These are phyloP conservation scores for Fusarium avenaceum DNA, from an alignment of 2,329 filamentous ascomycete species.

Conservation along the genomic window DNA sequence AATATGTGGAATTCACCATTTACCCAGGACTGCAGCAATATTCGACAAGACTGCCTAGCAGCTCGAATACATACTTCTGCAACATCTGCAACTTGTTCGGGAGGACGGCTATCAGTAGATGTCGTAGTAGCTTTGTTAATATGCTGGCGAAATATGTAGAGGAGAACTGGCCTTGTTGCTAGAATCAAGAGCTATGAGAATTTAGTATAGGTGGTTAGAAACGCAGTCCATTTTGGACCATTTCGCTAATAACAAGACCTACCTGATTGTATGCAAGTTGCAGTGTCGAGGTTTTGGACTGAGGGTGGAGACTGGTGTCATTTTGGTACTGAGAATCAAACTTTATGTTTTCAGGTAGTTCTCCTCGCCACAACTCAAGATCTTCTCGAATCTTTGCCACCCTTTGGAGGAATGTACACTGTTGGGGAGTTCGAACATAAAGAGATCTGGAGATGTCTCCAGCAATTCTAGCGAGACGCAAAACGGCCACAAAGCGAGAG, in stretches of 20 bases:
- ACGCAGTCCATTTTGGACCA: too few relatives aligned
- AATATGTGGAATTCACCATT: constrained; percentile 1
- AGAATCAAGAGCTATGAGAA: neutral
- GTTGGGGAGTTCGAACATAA: constrained; percentile 1
- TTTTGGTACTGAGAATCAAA: neutral
- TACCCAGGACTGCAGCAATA: neutral
- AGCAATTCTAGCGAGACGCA: neutral
- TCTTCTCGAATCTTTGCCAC: neutral
- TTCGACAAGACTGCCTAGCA: neutral
- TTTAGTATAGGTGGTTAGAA: neutral
- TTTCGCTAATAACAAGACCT: neutral
- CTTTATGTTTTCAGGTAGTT: neutral
- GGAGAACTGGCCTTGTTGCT: neutral
- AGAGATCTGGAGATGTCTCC: constrained; percentile 1
- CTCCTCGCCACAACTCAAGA: neutral
- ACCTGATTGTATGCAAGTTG: neutral
- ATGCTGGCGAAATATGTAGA: neutral
- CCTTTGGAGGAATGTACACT: neutral
- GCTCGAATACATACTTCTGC: neutral
- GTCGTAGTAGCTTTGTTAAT: neutral
- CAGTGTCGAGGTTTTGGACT: neutral
- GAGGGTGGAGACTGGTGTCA: neutral
- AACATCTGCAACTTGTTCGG: neutral
- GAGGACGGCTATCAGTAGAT: neutral
- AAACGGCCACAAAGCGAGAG: neutral